Base-by-base conservation (phyloP, 306 rosid species). In the Begonia loranthoides region DNA sequence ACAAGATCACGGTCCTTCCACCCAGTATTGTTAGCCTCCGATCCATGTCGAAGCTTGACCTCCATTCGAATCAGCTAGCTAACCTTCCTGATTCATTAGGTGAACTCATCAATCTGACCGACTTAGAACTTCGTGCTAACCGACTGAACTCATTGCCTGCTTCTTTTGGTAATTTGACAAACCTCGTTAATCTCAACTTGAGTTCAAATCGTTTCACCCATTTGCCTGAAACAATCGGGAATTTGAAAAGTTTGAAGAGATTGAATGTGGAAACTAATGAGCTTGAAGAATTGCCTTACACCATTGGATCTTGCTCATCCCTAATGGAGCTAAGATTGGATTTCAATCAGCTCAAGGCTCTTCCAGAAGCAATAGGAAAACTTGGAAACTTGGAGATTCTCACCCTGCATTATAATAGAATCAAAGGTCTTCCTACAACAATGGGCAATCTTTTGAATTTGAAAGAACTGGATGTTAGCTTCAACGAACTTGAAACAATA, bases 341-440 rank as follows among this genome's bases (percentile, higher is more conserved):
- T 64, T 87, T 82, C 65, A 87, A 87, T 46, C 58, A 75, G 50
- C 90, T 87, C 45, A 87, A 80, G 60, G 94, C 96, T 49, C 73
- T 87, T 22, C 96, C 96, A 4, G 96, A 83, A 72, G 96, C 96
- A 17, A 75, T 83, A 4, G 96, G 96, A 17, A 87, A 68, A 71
- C 83, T 87, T 70, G 79, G 67, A 81, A 75, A 77, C 65, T 67
- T 87, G 14, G 82, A 87, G 77, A 45, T 78, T 66, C 59, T 87
- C 69, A 77, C 96, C 0, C 78, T 78, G 64, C 77, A 93, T 49
- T 87, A 87, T 66, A 87, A 87, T 65, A 83, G 79, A 68, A 57
- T 87, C 57, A 83, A 72, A 64, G 88, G 80, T 58, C 71, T 87
- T 38, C 90, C 96, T 9, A 87, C 96, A 15, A 87, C 96, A 49